These are phyloP conservation scores for Huntiella bhutanensis DNA, from an alignment of 2,329 filamentous ascomycete species.

Conservation along the genomic window DNA sequence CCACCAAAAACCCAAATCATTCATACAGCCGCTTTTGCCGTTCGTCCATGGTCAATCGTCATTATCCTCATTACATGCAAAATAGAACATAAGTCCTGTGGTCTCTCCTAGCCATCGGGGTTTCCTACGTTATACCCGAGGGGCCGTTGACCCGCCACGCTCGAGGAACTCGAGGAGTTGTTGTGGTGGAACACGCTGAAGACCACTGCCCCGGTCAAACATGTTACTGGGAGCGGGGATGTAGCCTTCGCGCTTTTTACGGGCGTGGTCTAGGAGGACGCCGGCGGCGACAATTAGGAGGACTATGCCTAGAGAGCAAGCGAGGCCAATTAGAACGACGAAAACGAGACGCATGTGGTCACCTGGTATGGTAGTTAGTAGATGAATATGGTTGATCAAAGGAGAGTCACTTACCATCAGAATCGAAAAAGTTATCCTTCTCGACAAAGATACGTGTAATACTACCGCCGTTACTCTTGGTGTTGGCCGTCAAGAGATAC, in stretches of 20 bases:
- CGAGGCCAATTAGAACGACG: conserved; percentile 63
- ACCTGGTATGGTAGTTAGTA: conserved; percentile 19
- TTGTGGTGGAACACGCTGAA: conserved; percentile 40
- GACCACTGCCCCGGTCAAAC: conserved; percentile 39
- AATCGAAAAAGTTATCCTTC: conserved; percentile 55
- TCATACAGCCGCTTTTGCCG: neutral
- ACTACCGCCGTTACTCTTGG: conserved; percentile 47
- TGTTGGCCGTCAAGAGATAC: conserved; percentile 58
- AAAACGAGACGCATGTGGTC: conserved; percentile 52
- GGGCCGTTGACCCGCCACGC: conserved; percentile 32
- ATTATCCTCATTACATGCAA: neutral
- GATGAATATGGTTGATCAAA: neutral
- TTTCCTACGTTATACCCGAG: conserved; percentile 14
- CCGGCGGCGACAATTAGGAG: conserved; percentile 60
- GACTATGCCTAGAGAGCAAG: conserved; percentile 57
- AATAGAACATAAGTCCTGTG: neutral
- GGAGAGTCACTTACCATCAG: conserved; percentile 31
- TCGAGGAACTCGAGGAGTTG: conserved; percentile 37
- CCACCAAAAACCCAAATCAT: neutral
- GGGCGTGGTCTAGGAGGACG: conserved; percentile 54
- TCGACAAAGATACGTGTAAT: conserved; percentile 72
- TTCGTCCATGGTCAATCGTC: neutral
- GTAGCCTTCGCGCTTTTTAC: conserved; percentile 64
- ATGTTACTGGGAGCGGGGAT: conserved; percentile 52
- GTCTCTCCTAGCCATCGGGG: too few relatives aligned